phyloP scores from a whole-genome alignment of 1,284 basidiomycete species.

The Boletus holoroseus region DNA sequence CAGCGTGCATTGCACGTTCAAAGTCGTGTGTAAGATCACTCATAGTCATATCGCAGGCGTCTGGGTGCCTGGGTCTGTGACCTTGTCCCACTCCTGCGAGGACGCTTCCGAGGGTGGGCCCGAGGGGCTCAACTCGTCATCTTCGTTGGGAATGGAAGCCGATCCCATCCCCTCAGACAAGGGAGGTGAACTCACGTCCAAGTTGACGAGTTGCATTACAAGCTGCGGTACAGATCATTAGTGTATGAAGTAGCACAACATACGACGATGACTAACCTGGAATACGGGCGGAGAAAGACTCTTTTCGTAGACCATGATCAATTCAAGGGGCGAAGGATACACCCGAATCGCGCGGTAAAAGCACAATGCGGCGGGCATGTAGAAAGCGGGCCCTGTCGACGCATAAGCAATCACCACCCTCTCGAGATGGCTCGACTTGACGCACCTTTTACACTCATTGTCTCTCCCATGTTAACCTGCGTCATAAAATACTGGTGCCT shows the following conservation, averaged over 20 bases:
- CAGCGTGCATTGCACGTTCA: slow-evolving; percentile 30
- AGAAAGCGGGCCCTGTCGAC: slow-evolving; percentile 64
- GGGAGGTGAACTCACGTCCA: slow-evolving; percentile 76
- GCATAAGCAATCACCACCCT: slow-evolving; percentile 1
- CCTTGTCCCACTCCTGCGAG: slow-evolving; percentile 80
- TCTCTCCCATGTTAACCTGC: slow-evolving; percentile 85
- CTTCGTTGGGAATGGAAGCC: slow-evolving; percentile 36
- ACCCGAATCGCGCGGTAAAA: slow-evolving; percentile 94
- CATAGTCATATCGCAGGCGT: slow-evolving; percentile 39
- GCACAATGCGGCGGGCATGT: slow-evolving; percentile 77
- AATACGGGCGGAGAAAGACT: slow-evolving; percentile 86
- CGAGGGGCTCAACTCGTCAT: slow-evolving; percentile 52
- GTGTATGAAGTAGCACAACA: not conserved
- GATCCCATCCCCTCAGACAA: slow-evolving; percentile 35
- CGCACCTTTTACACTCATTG: slow-evolving; percentile 72
- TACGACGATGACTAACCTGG: slow-evolving; percentile 45
- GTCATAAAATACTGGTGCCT: slow-evolving; percentile 89
- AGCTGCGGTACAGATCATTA: slow-evolving; percentile 40
- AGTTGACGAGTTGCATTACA: slow-evolving; percentile 81
- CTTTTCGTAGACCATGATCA: slow-evolving; percentile 90
- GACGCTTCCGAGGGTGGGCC: slow-evolving; percentile 76
- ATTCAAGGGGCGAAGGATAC: slow-evolving; percentile 89
- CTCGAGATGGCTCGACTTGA: slow-evolving; percentile 3
- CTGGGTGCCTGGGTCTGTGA: slow-evolving; percentile 65
- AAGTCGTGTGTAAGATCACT: slow-evolving; percentile 29